Percentiles rank a stretch among this genome's conserved stretches.
Evolutionary conservation across 108 stramenopile genomes (phyloP).

Genomic region (Nannochloropsis granulata): DNA sequence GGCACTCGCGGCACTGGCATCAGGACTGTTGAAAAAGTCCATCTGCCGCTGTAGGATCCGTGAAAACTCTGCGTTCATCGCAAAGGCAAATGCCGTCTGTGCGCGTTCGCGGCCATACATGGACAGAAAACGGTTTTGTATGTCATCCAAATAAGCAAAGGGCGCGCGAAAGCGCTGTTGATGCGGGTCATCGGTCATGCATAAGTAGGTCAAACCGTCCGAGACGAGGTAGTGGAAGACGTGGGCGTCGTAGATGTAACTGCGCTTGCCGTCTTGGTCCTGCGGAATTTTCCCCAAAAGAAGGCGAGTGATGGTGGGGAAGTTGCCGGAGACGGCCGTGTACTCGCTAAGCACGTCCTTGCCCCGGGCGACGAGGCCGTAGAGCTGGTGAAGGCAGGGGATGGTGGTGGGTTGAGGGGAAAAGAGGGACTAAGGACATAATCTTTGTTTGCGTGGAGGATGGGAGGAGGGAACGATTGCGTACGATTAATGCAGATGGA

Average conservation of each 20-base stretch:
- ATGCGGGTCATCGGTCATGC: conserved; percentile 63
- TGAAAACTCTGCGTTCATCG: conserved; percentile 76
- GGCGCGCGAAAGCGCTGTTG: conserved; percentile 64
- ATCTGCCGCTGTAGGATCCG: conserved; percentile 55
- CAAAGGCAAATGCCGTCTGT: conserved; percentile 71
- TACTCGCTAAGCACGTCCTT: conserved; percentile 90
- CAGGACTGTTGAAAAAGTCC: conserved; percentile 67
- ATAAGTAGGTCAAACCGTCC: conserved; percentile 75
- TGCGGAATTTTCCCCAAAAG: conserved; percentile 77
- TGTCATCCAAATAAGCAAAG: conserved; percentile 84
- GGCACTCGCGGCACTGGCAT: conserved; percentile 27
- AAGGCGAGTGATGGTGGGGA: conserved; percentile 91
- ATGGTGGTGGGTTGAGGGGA: neutral
- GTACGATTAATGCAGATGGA: no score
- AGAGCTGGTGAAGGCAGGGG: conserved; percentile 44
- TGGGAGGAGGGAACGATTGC: no score
- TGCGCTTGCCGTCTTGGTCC: conserved; percentile 30
- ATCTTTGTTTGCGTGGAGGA: no score
- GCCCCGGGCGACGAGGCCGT: conserved; percentile 84
- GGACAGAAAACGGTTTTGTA: conserved; percentile 56
- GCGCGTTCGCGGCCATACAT: conserved; percentile 49
- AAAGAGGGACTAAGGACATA: no score
- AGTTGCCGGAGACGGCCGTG: conserved; percentile 77
- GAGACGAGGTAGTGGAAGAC: conserved; percentile 83
- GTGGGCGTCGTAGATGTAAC: conserved; percentile 39